A percentile compares a stretch with the other conserved stretches of the same genome.
Evolutionary conservation across 352 stramenopile genomes (phyloP).

Genomic region (Phytophthora sansomeana): DNA sequence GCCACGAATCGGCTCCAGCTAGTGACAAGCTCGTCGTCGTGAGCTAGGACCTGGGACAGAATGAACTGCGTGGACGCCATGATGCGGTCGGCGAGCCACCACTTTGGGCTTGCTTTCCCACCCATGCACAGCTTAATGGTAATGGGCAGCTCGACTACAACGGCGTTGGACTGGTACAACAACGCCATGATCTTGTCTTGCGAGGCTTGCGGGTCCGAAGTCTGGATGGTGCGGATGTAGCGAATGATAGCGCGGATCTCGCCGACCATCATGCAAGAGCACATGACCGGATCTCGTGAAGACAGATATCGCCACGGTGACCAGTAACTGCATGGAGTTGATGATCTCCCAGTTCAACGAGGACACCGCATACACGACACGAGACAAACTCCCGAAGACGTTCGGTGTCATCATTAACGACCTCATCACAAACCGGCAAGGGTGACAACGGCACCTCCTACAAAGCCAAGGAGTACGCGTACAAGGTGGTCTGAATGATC

Average conservation of each 20-base stretch:
- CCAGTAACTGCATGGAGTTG: conserved; percentile 42
- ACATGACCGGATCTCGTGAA: conserved; percentile 47
- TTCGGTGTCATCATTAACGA: conserved; percentile 38
- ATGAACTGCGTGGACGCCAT: conserved; percentile 28
- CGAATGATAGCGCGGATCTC: conserved; percentile 36
- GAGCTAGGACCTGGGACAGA: conserved; percentile 23
- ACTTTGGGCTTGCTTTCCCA: conserved; percentile 10
- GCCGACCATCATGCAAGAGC: conserved; percentile 34
- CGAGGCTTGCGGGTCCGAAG: conserved; percentile 32
- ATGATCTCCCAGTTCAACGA: conserved; percentile 28
- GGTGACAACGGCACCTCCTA: conserved; percentile 32
- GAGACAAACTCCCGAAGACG: conserved; percentile 33
- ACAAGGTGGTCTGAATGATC: conserved; percentile 19
- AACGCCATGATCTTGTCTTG: conserved; percentile 43
- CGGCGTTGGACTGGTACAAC: conserved; percentile 48
- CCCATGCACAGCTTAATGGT: conserved; percentile 51
- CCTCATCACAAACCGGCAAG: conserved; percentile 26
- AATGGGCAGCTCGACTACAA: conserved; percentile 50
- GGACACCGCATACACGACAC: conserved; percentile 29
- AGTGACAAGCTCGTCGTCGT: conserved; percentile 26
- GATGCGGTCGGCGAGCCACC: conserved; percentile 32
- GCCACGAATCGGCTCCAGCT: conserved; percentile 30
- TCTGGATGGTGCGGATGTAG: conserved; percentile 38
- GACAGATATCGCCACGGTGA: conserved; percentile 43
- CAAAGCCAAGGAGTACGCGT: conserved; percentile 21